Base-by-base conservation (phyloP, 2,329 filamentous ascomycete species). In the Neofusicoccum sp. region DNA sequence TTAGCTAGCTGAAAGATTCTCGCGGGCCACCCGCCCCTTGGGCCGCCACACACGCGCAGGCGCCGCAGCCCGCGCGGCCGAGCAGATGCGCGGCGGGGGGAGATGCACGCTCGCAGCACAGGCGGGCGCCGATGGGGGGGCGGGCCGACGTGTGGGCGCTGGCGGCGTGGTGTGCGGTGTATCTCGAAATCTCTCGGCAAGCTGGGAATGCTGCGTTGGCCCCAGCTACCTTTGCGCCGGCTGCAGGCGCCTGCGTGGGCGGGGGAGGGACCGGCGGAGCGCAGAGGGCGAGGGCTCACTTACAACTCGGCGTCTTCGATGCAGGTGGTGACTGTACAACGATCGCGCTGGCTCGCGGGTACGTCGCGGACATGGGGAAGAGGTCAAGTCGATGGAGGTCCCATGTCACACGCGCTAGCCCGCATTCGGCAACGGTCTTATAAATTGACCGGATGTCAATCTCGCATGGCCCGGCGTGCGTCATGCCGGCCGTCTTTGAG, bases 351-450 rank as follows among this genome's bases (percentile, higher is more conserved):
- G 30, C 57, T 49, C 34, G 38, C 57, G 57, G 45, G 30, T 60
- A 51, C 57, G 57, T 60, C 47, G 57, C 57, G 45, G 57, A 40
- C 57, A 60, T 60, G 57, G 57, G 57, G 45, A 60, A 60, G 57
- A 60, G 45, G 57, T 43, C 57, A 60, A 60, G 57, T 60, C 57
- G 57, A 51, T 33, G 57, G 38, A 49, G 56, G 44, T 60, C 57
- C 57, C 57, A 40, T 48, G 33, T 40, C 34, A 40, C 28, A 9
- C n/a, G 30, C 44, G 57, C 57, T 60, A 60, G 26, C 44, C 57
- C 36, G 33, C 45, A 49, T 60, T 44, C 45, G 57, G 57, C 41
- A 51, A 49, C 34, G 57, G 57, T 48, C 57, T 60, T 51, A 60
- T 40, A 60, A 60, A 60, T 60, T 60, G 45, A 36, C 36, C 57